These are phyloP conservation scores for Paxillus rubicundulus DNA, from an alignment of 768 basidiomycete genomes.

Conservation along the genomic window DNA sequence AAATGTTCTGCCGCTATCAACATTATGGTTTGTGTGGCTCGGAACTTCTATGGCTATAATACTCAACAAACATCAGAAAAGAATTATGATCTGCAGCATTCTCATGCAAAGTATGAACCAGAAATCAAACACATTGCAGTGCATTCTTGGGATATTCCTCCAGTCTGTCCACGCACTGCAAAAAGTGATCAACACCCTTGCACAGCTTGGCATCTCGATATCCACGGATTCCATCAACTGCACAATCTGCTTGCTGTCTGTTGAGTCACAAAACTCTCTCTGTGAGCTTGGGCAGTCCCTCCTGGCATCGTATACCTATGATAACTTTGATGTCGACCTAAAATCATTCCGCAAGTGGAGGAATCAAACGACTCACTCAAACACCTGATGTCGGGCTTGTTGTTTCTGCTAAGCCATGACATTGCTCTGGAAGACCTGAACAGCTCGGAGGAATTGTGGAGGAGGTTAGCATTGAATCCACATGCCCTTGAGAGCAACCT, in stretches of 20 bases:
- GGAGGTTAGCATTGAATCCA: constrained; percentile 24
- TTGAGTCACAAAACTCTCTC: constrained; percentile 16
- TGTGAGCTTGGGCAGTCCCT: constrained; percentile 23
- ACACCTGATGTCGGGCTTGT: constrained; percentile 24
- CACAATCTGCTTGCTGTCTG: constrained; percentile 24
- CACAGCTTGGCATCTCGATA: constrained; percentile 30
- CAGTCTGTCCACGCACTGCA: constrained; percentile 27
- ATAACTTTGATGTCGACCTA: constrained; percentile 44
- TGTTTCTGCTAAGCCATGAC: constrained; percentile 22
- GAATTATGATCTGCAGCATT: constrained; percentile 8
- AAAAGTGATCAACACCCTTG: constrained; percentile 28
- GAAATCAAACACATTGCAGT: constrained; percentile 8
- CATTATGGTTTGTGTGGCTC: neutral
- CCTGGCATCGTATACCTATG: constrained; percentile 33
- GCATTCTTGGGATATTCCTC: constrained; percentile 9
- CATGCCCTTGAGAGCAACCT: neutral
- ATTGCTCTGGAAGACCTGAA: constrained; percentile 25
- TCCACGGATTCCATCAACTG: constrained; percentile 24
- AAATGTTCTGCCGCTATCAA: neutral
- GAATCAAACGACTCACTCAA: constrained; percentile 18
- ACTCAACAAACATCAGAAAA: constrained; percentile 5
- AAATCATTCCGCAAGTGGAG: constrained; percentile 33
- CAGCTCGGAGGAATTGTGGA: constrained; percentile 36
- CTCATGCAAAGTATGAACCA: constrained; percentile 31
- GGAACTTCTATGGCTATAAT: neutral